Conservation (phyloP, 2,329 filamentous ascomycete genomes). For the Zymoseptoria brevis region DNA sequence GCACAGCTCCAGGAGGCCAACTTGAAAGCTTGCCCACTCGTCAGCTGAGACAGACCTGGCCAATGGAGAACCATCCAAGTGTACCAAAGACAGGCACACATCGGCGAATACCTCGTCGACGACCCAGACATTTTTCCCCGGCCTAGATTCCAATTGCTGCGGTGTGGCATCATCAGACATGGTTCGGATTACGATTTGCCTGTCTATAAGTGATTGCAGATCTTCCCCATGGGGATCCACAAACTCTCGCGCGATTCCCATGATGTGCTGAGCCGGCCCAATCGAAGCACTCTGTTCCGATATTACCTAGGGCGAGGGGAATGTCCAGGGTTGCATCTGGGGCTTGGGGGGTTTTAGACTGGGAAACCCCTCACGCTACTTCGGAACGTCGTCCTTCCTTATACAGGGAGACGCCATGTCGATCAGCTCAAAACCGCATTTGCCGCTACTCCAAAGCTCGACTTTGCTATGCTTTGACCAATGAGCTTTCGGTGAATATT, state of each 20-base stretch:
- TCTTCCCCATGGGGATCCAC: neutral
- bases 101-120: neutral
- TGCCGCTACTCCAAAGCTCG: neutral
- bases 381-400: neutral
- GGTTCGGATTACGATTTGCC: neutral
- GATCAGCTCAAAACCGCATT: neutral
- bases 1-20: too few relatives aligned
- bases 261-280: neutral
- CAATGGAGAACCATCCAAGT: neutral
- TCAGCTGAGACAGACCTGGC: neutral
- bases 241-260: neutral
- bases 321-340: neutral
- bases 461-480: neutral
- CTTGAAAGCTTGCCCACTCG: too few relatives aligned
- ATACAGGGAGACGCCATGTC: neutral
- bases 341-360: neutral
- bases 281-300: neutral
- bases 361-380: neutral
- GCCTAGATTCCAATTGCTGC: neutral
- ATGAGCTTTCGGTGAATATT: neutral
- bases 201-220: neutral
- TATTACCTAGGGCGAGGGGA: neutral
- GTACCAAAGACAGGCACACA: neutral
- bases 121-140: neutral
- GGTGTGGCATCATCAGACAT: neutral